Evolutionary conservation across 2,329 filamentous ascomycete species (phyloP), one percentile per base, ranked within the genome.

Genomic region (Phyllosticta capitalensis): DNA sequence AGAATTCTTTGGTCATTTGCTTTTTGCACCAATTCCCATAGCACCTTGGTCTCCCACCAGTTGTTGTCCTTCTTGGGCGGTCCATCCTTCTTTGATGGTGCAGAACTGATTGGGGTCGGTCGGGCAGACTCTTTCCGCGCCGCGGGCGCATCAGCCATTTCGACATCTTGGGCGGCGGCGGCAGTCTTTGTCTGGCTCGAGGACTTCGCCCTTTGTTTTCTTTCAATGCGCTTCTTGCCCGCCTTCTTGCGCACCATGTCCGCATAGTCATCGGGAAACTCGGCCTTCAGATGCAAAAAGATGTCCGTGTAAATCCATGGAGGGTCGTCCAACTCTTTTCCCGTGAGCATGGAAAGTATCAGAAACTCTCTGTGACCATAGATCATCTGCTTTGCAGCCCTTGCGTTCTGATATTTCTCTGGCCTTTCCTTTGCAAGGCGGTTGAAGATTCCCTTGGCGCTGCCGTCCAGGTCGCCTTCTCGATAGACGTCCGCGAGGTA

Each of bases 401-500:
- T 63, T 7, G 64, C 56, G 20, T 67, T 66, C 24, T 60, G 62
- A 26, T 69, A 72, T 50, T 17, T 5, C 58, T 72, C 64, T 57
- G 67, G 65, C 22, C 68, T 63, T 24, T 67, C 69, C 5, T 63
- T 68, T 10, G 54, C 58, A 19, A 30, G 30, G 21, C 33, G 22
- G n/a, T 33, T 24, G 59, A 76, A 78, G 7, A 78, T 62, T 61
- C 75, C 66, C 22, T 68, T 65, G 5, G 74, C 69, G 20, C 9
- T 14, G 4, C 26, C 20, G 9, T 55, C n/a, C 7, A 6, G 20
- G 4, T 14, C 22, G 26, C 9, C 58, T 71, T 75, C 55, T 30
- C 65, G 70, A 65, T 87, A 86, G 9, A 81, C 76, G 57, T 84
- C 81, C 49, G 83, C 74, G 2, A 88, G 69, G 57, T 78, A 80